Evolutionary conservation across 2,329 filamentous ascomycete species (phyloP), one percentile per base, ranked within the genome.

Genomic region (Tolypocladium pustulatum): DNA sequence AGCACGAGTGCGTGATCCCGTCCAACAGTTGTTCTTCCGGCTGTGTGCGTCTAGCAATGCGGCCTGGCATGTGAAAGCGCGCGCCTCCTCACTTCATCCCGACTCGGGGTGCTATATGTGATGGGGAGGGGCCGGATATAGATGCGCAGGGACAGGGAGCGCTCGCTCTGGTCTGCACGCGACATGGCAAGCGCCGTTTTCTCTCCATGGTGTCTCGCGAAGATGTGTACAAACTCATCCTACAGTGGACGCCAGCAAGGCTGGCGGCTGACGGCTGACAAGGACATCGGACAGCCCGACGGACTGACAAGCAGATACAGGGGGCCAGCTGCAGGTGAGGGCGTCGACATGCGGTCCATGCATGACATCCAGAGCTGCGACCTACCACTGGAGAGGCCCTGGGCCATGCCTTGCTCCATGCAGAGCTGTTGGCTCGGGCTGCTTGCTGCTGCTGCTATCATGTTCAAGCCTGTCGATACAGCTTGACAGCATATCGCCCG

Each of bases 301-400:
- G 4, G 41, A 27, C 12, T 17, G 37, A 38, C 10, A 13, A 38
- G 37, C 3, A 20, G 37, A 38, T 3, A 17, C 37, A 15, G 13
- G 37, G 37, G 40, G n/a, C 65, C 67, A 4, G 66, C 69, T 34
- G 59, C 30, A 63, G 64, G 63, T 20, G 62, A 64, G 38, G 66
- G 61, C 52, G 56, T 56, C 12, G 67, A 69, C 51, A 68, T 65
- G 20, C 61, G 54, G 40, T 58, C 65, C 13, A 54, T 54, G 34
- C 52, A 54, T 54, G 53, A 40, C 53, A 30, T n/a, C n/a, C 53
- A 54, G 34, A 30, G 22, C 22, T 27, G 27, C n/a, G 53, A 30
- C n/a, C 25, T 17, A 3, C 5, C 32, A 34, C n/a, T n/a, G n/a
- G n/a, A n/a, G n/a, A n/a, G n/a, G n/a, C n/a, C n/a, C n/a, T n/a